Conservation (phyloP, 1,284 basidiomycete species). For the Trametes hirsuta region DNA sequence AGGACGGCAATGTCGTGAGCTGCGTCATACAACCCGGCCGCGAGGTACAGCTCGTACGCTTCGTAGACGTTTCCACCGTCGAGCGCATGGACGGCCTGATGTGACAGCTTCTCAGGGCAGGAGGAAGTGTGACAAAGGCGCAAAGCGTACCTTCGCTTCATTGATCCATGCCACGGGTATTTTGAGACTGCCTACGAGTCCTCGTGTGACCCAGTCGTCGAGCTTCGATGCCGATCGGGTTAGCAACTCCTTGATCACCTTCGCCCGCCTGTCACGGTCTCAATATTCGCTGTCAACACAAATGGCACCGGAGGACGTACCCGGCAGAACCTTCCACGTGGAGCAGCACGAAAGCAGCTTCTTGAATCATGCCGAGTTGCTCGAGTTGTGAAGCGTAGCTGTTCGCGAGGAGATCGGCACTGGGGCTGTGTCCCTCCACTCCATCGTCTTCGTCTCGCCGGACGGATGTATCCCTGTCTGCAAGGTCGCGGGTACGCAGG, state of each 20-base stretch:
- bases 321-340: conserved; percentile 83
- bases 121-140: background rate
- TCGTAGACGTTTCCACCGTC: conserved; percentile 68
- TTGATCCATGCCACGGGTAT: conserved; percentile 88
- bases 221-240: conserved; percentile 72
- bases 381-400: conserved; percentile 91
- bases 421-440: conserved; percentile 76
- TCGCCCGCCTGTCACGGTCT: conserved; percentile 58
- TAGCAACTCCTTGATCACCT: conserved; percentile 83
- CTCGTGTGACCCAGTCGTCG: conserved; percentile 71
- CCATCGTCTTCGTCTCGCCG: conserved; percentile 48
- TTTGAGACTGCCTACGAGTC: conserved; percentile 76
- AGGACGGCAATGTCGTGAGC: conserved; percentile 84
- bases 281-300: background rate
- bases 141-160: conserved; percentile 72
- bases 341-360: conserved; percentile 88
- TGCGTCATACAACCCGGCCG: conserved; percentile 68
- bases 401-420: conserved; percentile 82
- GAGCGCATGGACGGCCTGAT: conserved; percentile 69
- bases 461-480: conserved; percentile 67
- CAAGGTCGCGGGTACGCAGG: conserved; percentile 83
- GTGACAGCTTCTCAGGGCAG: background rate
- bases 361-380: conserved; percentile 78
- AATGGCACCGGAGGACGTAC: conserved; percentile 48
- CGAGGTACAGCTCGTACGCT: conserved; percentile 80